These are phyloP conservation scores for Lasiodiplodia sp. DNA, from an alignment of 2,329 filamentous ascomycete species.

Conservation along the genomic window DNA sequence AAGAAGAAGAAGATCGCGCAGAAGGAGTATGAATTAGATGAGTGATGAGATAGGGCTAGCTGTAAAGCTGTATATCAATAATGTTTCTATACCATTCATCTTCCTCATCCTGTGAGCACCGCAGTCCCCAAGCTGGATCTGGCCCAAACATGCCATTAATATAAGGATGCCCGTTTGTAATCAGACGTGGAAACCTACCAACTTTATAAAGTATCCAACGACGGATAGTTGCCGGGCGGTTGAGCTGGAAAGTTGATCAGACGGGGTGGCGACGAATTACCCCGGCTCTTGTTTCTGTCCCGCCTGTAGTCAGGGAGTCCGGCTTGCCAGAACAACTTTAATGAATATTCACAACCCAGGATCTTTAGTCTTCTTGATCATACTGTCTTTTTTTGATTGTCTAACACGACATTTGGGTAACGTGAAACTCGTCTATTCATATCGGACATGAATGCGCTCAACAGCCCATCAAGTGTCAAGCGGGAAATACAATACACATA, in stretches of 20 bases:
- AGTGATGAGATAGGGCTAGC: not conserved
- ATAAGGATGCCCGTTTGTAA: no score
- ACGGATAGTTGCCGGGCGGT: no score
- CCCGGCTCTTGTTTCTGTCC: no score
- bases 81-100: not conserved
- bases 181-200: no score
- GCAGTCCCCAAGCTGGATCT: not conserved
- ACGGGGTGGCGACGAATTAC: no score
- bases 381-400: not conserved
- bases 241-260: no score
- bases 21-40: not conserved
- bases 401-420: not conserved
- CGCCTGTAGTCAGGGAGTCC: no score
- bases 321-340: no score
- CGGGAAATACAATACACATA: not conserved
- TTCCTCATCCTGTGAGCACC: not conserved
- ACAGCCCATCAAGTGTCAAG: not conserved
- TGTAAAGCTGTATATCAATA: not conserved
- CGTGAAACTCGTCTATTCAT: conserved; percentile 6
- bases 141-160: not conserved
- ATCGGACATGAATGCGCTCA: not conserved
- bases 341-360: no score
- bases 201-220: no score
- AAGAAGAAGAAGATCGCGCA: conserved; percentile 14
- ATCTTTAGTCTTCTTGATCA: no score